Evolutionary conservation across 2,329 filamentous ascomycete species (phyloP).

Genomic region (Hypoxylon sp.): DNA sequence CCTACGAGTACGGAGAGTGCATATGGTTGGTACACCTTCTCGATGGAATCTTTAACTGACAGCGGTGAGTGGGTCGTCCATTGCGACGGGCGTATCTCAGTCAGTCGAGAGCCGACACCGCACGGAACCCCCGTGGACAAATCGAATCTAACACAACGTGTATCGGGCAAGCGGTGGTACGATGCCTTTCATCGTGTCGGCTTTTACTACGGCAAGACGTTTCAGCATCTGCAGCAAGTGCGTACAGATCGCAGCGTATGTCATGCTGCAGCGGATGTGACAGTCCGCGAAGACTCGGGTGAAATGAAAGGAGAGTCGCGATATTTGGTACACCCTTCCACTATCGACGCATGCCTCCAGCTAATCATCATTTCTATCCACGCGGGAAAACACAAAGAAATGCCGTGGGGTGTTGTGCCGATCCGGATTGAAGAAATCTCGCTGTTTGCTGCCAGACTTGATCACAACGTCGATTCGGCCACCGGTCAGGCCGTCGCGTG

Average conservation of each 20-base stretch:
- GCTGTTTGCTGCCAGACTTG: slow-evolving; percentile 10
- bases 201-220: slow-evolving; percentile 55
- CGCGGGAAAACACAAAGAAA: slow-evolving; percentile 45
- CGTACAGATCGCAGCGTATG: slow-evolving; percentile 5
- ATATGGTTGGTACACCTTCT: slow-evolving; percentile 35
- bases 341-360: slow-evolving; percentile 54
- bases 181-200: slow-evolving; percentile 52
- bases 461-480: not conserved
- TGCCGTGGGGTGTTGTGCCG: slow-evolving; percentile 51
- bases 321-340: slow-evolving; percentile 55
- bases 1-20: not conserved
- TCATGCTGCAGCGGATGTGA: slow-evolving; percentile 15
- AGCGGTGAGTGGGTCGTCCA: slow-evolving; percentile 34
- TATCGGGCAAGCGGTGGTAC: slow-evolving; percentile 49
- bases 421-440: slow-evolving; percentile 28
- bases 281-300: slow-evolving; percentile 25
- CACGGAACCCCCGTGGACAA: slow-evolving; percentile 19
- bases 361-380: slow-evolving; percentile 50
- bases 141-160: slow-evolving; percentile 42
- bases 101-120: not conserved
- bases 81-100: slow-evolving; percentile 28
- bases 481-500: slow-evolving; percentile 39
- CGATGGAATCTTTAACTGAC: slow-evolving; percentile 29
- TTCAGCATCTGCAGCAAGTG: slow-evolving; percentile 47
- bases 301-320: slow-evolving; percentile 52